phyloP scores from a whole-genome alignment of 1,139 yeast genomes.

The Blastobotrys elegans region DNA sequence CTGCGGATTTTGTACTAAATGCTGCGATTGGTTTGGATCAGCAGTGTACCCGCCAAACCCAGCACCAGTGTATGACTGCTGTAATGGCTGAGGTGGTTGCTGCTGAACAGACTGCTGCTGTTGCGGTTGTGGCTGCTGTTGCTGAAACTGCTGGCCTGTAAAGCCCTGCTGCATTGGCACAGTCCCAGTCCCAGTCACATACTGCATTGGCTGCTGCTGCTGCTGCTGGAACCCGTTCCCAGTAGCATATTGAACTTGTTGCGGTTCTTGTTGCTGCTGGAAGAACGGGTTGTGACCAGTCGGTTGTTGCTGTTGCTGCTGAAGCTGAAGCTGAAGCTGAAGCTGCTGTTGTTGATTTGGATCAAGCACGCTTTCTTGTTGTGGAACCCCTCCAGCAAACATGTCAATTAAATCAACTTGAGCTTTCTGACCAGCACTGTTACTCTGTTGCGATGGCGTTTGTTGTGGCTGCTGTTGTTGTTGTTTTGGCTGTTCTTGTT shows the following conservation, averaged over 20 bases:
- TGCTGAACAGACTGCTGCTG: slow-evolving; percentile 13
- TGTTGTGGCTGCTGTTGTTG: slow-evolving; percentile 6
- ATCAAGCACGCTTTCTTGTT: slow-evolving; percentile 14
- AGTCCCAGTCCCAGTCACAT: slow-evolving; percentile 7
- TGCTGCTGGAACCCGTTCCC: slow-evolving; percentile 7
- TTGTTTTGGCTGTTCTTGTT: slow-evolving; percentile 7
- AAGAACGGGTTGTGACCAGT: slow-evolving; percentile 17
- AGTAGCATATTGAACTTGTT: slow-evolving; percentile 17
- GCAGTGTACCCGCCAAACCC: slow-evolving; percentile 52
- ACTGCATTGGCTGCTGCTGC: slow-evolving; percentile 15
- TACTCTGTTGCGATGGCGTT: neutral
- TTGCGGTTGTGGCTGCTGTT: slow-evolving; percentile 17
- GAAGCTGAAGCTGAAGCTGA: neutral
- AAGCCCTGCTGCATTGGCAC: slow-evolving; percentile 9
- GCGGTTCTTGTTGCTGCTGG: slow-evolving; percentile 17
- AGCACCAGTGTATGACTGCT: slow-evolving; percentile 42
- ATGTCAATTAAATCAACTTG: slow-evolving; percentile 14
- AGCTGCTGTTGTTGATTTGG: slow-evolving; percentile 8
- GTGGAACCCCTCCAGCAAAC: slow-evolving; percentile 14
- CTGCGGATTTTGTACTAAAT: slow-evolving; percentile 16
- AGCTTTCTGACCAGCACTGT: slow-evolving; percentile 1
- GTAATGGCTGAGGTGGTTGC: slow-evolving; percentile 16
- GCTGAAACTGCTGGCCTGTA: slow-evolving; percentile 15
- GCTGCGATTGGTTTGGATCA: slow-evolving; percentile 23
- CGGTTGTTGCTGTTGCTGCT: slow-evolving; percentile 6